phyloP scores from a whole-genome alignment of 2,329 filamentous ascomycete species.

The Fusarium sp. region DNA sequence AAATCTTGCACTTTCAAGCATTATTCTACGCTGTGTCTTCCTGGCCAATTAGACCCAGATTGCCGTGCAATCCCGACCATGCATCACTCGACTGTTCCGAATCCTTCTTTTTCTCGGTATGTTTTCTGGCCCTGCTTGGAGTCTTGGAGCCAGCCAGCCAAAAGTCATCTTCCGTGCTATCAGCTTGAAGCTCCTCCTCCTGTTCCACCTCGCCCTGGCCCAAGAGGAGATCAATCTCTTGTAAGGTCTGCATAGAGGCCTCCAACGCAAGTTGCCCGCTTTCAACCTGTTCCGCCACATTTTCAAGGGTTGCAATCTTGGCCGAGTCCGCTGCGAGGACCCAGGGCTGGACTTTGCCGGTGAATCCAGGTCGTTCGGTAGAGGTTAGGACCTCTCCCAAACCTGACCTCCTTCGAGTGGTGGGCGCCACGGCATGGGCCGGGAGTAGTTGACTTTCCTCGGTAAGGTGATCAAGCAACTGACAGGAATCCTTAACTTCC shows the following conservation, averaged over 20 bases:
- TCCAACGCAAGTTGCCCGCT: slow-evolving; percentile 68
- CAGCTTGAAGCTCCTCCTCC: slow-evolving; percentile 33
- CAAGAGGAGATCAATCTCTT: slow-evolving; percentile 62
- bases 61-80: slow-evolving; percentile 65
- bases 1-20: slow-evolving; percentile 23
- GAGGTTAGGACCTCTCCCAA: slow-evolving; percentile 58
- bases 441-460: slow-evolving; percentile 73
- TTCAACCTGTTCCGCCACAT: slow-evolving; percentile 70
- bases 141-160: slow-evolving; percentile 52
- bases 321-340: slow-evolving; percentile 69
- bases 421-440: slow-evolving; percentile 57
- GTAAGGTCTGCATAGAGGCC: slow-evolving; percentile 60
- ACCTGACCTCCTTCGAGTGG: slow-evolving; percentile 51
- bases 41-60: slow-evolving; percentile 62
- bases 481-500: slow-evolving; percentile 62
- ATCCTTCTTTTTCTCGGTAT: slow-evolving; percentile 41
- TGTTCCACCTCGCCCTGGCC: slow-evolving; percentile 49
- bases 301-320: slow-evolving; percentile 68
- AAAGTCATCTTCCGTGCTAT: slow-evolving; percentile 43
- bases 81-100: slow-evolving; percentile 51
- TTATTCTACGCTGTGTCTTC: slow-evolving; percentile 43
- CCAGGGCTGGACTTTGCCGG: slow-evolving; percentile 66
- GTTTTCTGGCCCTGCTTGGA: slow-evolving; percentile 40
- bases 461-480: slow-evolving; percentile 64
- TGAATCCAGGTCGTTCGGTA: slow-evolving; percentile 54